Conservation (phyloP, 305 asterid genomes). For the Fraxinus baroniana region DNA sequence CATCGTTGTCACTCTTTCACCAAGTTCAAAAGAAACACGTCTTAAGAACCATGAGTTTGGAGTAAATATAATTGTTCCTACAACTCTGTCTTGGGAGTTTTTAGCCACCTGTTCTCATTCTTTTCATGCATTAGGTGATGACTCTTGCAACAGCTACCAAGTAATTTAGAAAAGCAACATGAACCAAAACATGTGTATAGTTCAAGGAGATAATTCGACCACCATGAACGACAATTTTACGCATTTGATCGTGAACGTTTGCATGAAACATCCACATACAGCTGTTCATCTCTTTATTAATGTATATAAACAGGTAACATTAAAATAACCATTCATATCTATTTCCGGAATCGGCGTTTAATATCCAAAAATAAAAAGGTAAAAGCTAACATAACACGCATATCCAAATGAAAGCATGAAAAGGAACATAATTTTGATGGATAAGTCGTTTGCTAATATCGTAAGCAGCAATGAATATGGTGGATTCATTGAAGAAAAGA, state of each 20-base stretch:
- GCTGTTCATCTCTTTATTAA: not conserved
- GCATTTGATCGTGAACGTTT: not conserved
- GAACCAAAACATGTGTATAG: not conserved
- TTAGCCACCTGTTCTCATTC: not conserved
- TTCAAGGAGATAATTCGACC: not conserved
- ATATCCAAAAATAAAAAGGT: too few relatives aligned
- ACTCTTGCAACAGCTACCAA: not conserved
- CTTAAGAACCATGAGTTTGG: not conserved
- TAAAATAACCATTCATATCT: not conserved
- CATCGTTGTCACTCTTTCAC: not conserved
- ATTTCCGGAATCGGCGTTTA: too few relatives aligned
- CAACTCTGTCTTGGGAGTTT: not conserved
- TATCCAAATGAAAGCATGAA: not conserved
- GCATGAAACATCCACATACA: not conserved
- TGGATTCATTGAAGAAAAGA: not conserved
- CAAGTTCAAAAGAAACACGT: not conserved
- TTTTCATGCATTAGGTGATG: not conserved
- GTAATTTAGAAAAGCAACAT: not conserved
- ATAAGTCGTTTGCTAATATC: not conserved
- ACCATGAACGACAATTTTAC: not conserved
- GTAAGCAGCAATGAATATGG: not conserved
- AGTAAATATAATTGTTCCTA: not conserved
- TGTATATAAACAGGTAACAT: not conserved
- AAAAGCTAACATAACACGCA: not conserved
- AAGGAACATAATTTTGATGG: not conserved